Evolutionary conservation across 768 basidiomycete species (phyloP).

Genomic region (Rhizopogon salebrosus): DNA sequence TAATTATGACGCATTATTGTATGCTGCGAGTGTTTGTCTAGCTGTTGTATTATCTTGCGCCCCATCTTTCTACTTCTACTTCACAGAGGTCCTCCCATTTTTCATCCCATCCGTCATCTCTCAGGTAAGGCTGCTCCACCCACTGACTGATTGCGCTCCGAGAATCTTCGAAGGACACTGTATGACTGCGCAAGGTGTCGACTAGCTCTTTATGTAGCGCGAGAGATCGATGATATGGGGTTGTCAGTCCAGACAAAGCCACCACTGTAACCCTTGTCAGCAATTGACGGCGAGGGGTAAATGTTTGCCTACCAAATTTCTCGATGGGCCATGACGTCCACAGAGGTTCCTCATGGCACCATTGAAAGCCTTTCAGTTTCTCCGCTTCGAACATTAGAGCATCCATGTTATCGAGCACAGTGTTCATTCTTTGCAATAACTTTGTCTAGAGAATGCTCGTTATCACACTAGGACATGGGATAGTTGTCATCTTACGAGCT

Average conservation of each 20-base stretch:
- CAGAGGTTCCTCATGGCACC: constrained; percentile 66
- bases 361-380: constrained; percentile 65
- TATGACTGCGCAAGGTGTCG: constrained; percentile 56
- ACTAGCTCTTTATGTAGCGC: constrained; percentile 50
- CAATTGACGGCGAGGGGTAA: neutral
- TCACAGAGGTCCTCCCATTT: constrained; percentile 76
- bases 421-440: constrained; percentile 63
- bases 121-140: constrained; percentile 64
- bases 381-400: constrained; percentile 61
- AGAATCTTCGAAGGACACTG: constrained; percentile 64
- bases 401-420: constrained; percentile 61
- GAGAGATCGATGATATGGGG: constrained; percentile 66
- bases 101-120: constrained; percentile 63
- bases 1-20: constrained; percentile 23
- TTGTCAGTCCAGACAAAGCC: constrained; percentile 49
- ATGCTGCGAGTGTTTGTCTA: constrained; percentile 6
- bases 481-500: constrained; percentile 49
- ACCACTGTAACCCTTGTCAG: constrained; percentile 35
- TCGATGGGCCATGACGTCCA: constrained; percentile 83
- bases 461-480: neutral
- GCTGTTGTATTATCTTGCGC: constrained; percentile 24
- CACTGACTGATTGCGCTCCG: constrained; percentile 58
- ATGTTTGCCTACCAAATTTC: constrained; percentile 52
- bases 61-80: constrained; percentile 75
- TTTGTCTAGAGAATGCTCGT: constrained; percentile 44